These are phyloP conservation scores for Urtica urens DNA, from an alignment of 306 rosid species.

Conservation along the genomic window DNA sequence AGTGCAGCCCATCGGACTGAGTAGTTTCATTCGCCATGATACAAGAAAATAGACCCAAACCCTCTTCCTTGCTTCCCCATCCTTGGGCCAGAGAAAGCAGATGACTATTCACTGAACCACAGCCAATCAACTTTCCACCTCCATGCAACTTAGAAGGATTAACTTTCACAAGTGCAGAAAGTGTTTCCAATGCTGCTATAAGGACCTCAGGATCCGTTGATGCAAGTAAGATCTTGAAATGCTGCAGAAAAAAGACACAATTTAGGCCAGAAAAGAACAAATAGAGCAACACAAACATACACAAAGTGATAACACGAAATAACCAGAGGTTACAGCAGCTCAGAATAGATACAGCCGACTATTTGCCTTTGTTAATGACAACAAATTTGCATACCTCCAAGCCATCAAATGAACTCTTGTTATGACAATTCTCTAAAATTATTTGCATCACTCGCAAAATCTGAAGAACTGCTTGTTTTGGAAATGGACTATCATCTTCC, in stretches of 20 bases:
- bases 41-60: slow-evolving; percentile 85
- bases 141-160: slow-evolving; percentile 93
- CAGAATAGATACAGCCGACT: not conserved
- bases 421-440: slow-evolving; percentile 81
- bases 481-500: slow-evolving; percentile 77
- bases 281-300: too few relatives aligned
- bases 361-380: not conserved
- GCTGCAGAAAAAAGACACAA: slow-evolving; percentile 36
- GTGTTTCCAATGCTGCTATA: slow-evolving; percentile 80
- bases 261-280: not conserved
- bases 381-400: slow-evolving; percentile 52
- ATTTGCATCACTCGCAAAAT: slow-evolving; percentile 90
- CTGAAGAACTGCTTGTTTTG: slow-evolving; percentile 77
- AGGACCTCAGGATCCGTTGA: slow-evolving; percentile 89
- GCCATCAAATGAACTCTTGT: slow-evolving; percentile 89
- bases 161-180: slow-evolving; percentile 77
- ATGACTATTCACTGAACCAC: slow-evolving; percentile 78
- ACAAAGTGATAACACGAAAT: too few relatives aligned
- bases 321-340: not conserved
- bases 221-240: slow-evolving; percentile 84
- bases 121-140: slow-evolving; percentile 80
- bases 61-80: slow-evolving; percentile 99
- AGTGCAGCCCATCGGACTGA: slow-evolving; percentile 53
- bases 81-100: slow-evolving; percentile 92
- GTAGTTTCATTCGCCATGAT: slow-evolving; percentile 69